Evolutionary conservation across 352 stramenopile genomes (phyloP).

Genomic region (Globisporangium alternatum): DNA sequence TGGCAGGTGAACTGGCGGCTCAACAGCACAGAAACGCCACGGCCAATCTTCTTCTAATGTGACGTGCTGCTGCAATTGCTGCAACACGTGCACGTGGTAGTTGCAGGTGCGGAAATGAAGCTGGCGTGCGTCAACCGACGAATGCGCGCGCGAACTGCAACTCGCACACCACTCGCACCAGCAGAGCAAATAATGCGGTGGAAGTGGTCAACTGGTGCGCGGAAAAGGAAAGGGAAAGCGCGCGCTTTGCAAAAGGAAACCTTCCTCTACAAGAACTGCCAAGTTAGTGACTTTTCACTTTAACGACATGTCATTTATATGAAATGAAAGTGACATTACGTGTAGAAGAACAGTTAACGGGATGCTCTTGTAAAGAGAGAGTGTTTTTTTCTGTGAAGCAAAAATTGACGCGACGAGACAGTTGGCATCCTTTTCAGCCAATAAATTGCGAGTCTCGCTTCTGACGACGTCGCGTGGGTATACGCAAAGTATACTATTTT

Average conservation of each 20-base stretch:
- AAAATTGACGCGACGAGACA: not conserved
- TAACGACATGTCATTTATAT: conserved; percentile 1
- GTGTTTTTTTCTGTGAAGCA: conserved; percentile 4
- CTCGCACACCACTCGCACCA: conserved; percentile 10
- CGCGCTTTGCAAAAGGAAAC: conserved; percentile 30
- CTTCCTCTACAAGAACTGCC: conserved; percentile 32
- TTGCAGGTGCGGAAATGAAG: not conserved
- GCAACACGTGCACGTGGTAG: not conserved
- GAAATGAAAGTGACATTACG: conserved; percentile 3
- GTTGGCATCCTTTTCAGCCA: conserved; percentile 12
- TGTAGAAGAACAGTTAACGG: conserved; percentile 11
- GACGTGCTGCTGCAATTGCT: not conserved
- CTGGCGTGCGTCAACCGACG: not conserved
- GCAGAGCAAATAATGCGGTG: not conserved
- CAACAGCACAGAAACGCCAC: not conserved
- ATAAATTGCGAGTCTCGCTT: not conserved
- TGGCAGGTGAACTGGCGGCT: not conserved
- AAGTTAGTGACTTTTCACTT: not conserved
- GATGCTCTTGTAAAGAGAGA: conserved; percentile 6
- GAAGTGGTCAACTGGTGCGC: conserved; percentile 2
- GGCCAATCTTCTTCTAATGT: not conserved
- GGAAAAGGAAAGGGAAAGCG: not conserved
- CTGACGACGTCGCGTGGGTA: conserved; percentile 9
- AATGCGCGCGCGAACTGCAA: conserved; percentile 21
- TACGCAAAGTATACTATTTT: too few relatives aligned